Percentiles rank a stretch among this genome's conserved stretches.
Conservation (phyloP, 208 protist genomes). For the Leishmania lainsoni region DNA sequence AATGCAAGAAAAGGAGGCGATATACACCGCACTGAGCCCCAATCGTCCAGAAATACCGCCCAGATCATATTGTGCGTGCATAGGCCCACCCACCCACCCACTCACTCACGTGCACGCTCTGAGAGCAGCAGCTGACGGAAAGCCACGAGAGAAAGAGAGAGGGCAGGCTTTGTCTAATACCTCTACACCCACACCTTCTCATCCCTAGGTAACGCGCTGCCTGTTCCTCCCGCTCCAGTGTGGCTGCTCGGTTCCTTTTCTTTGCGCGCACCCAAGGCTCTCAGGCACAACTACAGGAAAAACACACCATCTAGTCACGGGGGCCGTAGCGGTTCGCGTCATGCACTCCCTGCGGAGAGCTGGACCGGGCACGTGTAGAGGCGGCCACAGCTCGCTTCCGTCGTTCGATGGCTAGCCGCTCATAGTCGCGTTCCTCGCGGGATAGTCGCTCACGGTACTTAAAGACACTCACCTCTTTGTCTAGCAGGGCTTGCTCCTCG, state of each 20-base stretch:
- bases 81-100: neutral
- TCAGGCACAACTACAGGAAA: neutral
- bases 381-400: slow-evolving; percentile 31
- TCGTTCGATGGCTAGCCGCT: slow-evolving; percentile 67
- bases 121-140: neutral
- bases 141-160: neutral
- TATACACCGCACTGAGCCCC: neutral
- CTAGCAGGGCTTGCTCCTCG: slow-evolving; percentile 72
- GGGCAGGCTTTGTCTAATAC: neutral
- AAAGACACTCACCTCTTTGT: slow-evolving; percentile 84
- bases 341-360: slow-evolving; percentile 25
- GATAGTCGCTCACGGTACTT: slow-evolving; percentile 68
- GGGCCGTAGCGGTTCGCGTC: slow-evolving; percentile 30
- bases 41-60: too few relatives aligned
- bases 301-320: slow-evolving; percentile 14
- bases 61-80: too few relatives aligned
- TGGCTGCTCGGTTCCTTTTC: neutral
- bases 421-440: slow-evolving; percentile 74
- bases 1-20: neutral
- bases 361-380: slow-evolving; percentile 19
- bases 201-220: neutral
- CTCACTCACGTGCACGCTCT: neutral
- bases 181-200: neutral
- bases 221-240: neutral
- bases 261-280: neutral